Evolutionary conservation across 495 filamentous ascomycete genomes (phyloP), one percentile per base, ranked within the genome.

Genomic region (Aspergillus steynii): DNA sequence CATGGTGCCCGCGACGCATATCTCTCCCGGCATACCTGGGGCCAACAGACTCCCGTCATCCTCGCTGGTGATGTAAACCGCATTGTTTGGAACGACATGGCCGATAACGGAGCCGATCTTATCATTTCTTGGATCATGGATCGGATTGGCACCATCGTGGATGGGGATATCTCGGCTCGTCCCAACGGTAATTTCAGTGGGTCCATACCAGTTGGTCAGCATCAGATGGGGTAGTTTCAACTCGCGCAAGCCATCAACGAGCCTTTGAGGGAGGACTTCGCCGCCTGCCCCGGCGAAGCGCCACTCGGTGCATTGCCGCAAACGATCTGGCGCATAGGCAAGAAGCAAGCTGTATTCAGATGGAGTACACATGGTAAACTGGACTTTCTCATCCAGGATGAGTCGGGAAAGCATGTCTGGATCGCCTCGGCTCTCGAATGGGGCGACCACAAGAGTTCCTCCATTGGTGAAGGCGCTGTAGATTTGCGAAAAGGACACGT

Each of bases 21-120:
- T 66, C 61, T 82, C 71, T 0, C 78, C 80, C 3, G 75, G 56
- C 45, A 71, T 56, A 5, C 77, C 77, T 37, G 58, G 50, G 0
- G 76, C 70, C 0, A 62, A 28, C 55, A 61, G 5, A 26, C 34
- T 55, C 1, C 48, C 48, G 32, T 32, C 20, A 26, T 55, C 34
- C 10, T n/a, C 53, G 15, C 34, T 37, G 15, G 42, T 37, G n/a
- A 55, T 55, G 31, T 55, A 46, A 4, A 55, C 4, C 15, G 53
- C 25, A 3, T 31, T 55, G 26, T 55, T 55, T 0, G 53, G 31
- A 10, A 46, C 27, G 31, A 25, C 32, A 14, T 14, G 32, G 1
- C 53, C 53, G 28, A 55, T 37, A 10, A 9, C n/a, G 48, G 48
- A 50, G 48, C 25, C 25, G 1, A 26, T 10, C 32, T 7, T 25